Conservation (phyloP, 352 stramenopile genomes). For the Phytophthora citrophthora region DNA sequence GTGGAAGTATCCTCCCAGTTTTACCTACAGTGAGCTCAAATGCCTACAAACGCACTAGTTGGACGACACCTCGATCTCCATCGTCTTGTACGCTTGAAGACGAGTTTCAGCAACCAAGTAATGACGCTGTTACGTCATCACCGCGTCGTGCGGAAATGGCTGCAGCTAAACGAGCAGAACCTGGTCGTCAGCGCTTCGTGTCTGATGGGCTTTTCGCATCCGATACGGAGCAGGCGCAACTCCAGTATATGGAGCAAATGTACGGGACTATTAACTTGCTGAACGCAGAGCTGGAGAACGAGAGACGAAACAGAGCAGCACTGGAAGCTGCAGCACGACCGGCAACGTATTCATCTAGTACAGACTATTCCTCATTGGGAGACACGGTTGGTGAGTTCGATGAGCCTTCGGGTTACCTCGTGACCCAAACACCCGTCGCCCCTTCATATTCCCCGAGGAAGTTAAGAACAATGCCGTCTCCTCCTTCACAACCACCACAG, state of each 20-base stretch:
- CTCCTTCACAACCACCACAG: slow-evolving; percentile 12
- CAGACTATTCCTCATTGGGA: slow-evolving; percentile 30
- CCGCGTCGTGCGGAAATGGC: slow-evolving; percentile 13
- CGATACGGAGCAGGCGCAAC: slow-evolving; percentile 46
- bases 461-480: slow-evolving; percentile 20
- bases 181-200: slow-evolving; percentile 3
- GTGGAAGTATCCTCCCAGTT: slow-evolving; percentile 47
- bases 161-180: slow-evolving; percentile 17
- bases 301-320: slow-evolving; percentile 37
- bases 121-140: slow-evolving; percentile 22
- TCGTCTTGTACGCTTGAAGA: slow-evolving; percentile 7
- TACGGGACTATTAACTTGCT: slow-evolving; percentile 62
- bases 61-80: slow-evolving; percentile 49
- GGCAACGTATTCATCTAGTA: slow-evolving; percentile 29
- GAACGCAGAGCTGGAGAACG: slow-evolving; percentile 53
- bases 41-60: slow-evolving; percentile 49
- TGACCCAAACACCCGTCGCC: slow-evolving; percentile 24
- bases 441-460: slow-evolving; percentile 28
- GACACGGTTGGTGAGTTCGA: slow-evolving; percentile 21
- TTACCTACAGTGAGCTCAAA: slow-evolving; percentile 36
- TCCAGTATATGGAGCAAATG: slow-evolving; percentile 79
- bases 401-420: slow-evolving; percentile 16
- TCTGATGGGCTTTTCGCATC: slow-evolving; percentile 15
- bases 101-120: slow-evolving; percentile 15
- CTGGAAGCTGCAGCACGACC: slow-evolving; percentile 6